Base-by-base conservation (phyloP, 2,329 filamentous ascomycete genomes). In the Colletotrichum orchidophilum region DNA sequence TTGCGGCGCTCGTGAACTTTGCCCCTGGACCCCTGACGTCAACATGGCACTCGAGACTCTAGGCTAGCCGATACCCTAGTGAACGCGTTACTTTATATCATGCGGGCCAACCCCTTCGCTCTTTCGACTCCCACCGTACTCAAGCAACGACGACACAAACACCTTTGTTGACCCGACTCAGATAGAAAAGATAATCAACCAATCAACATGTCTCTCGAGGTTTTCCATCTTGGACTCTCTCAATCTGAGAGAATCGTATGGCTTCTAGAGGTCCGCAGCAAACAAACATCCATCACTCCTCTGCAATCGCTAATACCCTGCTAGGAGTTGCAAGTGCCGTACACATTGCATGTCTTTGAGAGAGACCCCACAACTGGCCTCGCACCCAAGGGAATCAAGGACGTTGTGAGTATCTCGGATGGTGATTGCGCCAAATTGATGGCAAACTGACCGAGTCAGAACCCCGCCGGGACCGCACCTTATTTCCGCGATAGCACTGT, bases 401-500 rank as follows among this genome's bases (percentile, higher is more conserved):
- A 71, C 4, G 13, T 71, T 6, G 69, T 71, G 42, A 59, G 69
- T 54, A 5, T 13, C 15, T 46, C n/a, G 4, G 2, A 15, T 18
- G 29, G 12, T 2, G 13, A 18, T 46, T 11, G 9, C 8, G 13
- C 18, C 2, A 21, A 35, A 15, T 9, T 59, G 11, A 29, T 27
- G 21, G 12, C 29, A 62, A 7, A 21, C 58, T 63, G 29, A 67
- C 33, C 35, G 35, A 15, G 11, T 39, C 53, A 71, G 21, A 84
- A 88, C 73, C 86, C 85, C 0, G 78, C 86, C 39, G 88, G 88
- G 18, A 83, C 87, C 1, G 88, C 90, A 0, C 91, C 91, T 4
- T 82, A 92, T 21, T 87, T 93, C 59, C 83, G 88, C 75, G 88
- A 92, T 75, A 83, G 83, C 26, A 78, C 83, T 39, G 73, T 91